Percentiles rank a stretch among this genome's conserved stretches.
Evolutionary conservation across 2,329 filamentous ascomycete genomes (phyloP).

Genomic region (Fusarium sp.): DNA sequence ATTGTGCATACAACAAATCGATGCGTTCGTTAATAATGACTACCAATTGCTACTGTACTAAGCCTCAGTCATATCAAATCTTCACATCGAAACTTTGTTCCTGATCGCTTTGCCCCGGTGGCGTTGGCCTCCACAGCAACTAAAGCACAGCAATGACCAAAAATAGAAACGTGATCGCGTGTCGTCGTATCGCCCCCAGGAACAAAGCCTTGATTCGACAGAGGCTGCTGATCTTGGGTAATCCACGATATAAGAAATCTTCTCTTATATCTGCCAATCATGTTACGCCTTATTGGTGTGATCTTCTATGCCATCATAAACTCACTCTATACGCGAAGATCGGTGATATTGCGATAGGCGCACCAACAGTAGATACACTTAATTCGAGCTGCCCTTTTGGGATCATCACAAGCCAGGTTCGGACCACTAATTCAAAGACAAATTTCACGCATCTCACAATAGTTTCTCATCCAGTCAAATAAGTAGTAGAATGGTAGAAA

Average conservation of each 20-base stretch:
- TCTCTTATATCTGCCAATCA: conserved; percentile 6
- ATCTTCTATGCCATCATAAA: not conserved
- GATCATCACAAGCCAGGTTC: not conserved
- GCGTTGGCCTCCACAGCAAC: conserved; percentile 1
- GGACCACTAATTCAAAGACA: not conserved
- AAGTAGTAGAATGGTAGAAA: conserved; percentile 17
- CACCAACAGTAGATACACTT: not conserved
- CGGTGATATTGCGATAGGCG: not conserved
- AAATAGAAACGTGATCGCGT: conserved; percentile 46
- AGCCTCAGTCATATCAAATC: not conserved
- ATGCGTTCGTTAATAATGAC: not conserved
- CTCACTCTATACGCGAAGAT: not conserved
- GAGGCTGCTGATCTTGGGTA: conserved; percentile 17
- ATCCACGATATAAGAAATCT: conserved; percentile 12
- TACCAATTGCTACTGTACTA: not conserved
- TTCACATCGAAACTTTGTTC: not conserved
- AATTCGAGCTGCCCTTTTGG: not conserved
- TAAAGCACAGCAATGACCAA: conserved; percentile 26
- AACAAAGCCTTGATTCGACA: conserved; percentile 31
- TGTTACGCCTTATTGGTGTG: not conserved
- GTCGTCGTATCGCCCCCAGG: conserved; percentile 34
- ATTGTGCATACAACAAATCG: not conserved
- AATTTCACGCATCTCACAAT: not conserved
- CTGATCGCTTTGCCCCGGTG: conserved; percentile 9
- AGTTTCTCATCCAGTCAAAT: not conserved